These are phyloP conservation scores for Tarenaya hassleriana DNA, from an alignment of 345 rosid genomes.

Conservation along the genomic window DNA sequence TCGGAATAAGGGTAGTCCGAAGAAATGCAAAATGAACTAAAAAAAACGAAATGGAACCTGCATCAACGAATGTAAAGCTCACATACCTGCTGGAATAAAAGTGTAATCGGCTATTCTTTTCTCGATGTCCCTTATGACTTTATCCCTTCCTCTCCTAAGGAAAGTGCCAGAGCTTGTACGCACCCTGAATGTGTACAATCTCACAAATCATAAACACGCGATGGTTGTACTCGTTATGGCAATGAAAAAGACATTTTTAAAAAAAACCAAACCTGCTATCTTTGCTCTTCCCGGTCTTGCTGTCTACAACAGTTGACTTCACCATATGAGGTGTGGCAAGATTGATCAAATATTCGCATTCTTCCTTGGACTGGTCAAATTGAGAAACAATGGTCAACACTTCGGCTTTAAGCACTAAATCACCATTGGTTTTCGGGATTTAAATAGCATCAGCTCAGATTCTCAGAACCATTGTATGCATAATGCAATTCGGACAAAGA, in stretches of 20 bases:
- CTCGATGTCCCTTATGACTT: constrained; percentile 65
- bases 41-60: no score
- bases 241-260: no score
- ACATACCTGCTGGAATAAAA: constrained; percentile 81
- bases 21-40: no score
- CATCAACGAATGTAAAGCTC: neutral
- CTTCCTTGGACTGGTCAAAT: constrained; percentile 55
- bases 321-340: constrained; percentile 78
- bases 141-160: constrained; percentile 69
- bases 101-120: constrained; percentile 83
- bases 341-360: constrained; percentile 70
- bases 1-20: no score
- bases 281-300: constrained; percentile 76
- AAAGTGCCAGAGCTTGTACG: constrained; percentile 97
- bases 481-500: no score
- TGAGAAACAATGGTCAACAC: neutral
- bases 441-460: no score
- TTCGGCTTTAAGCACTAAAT: neutral
- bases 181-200: constrained; percentile 37
- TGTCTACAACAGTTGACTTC: constrained; percentile 89
- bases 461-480: no score
- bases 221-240: no score
- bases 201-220: neutral
- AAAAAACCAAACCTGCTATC: constrained; percentile 61
- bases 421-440: no score